phyloP scores from a whole-genome alignment of 2,329 filamentous ascomycete genomes.

The Fusarium sororula region DNA sequence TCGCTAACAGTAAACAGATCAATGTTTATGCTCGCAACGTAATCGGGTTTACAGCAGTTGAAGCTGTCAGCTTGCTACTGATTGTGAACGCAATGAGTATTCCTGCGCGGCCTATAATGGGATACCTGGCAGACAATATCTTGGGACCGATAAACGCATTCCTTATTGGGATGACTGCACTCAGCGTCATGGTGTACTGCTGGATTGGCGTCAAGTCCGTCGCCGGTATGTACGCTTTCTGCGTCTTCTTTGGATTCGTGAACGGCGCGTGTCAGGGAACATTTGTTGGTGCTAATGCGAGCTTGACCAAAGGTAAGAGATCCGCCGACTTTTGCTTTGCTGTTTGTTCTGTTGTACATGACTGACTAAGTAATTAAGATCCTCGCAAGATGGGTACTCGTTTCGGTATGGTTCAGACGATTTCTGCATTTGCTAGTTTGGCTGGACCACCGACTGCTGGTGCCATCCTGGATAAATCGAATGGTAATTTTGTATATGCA shows the following conservation, averaged over 20 bases:
- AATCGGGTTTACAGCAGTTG: slow-evolving; percentile 60
- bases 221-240: slow-evolving; percentile 44
- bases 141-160: slow-evolving; percentile 59
- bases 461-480: slow-evolving; percentile 42
- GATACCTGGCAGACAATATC: slow-evolving; percentile 65
- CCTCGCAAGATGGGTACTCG: slow-evolving; percentile 53
- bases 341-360: background rate
- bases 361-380: slow-evolving; percentile 37
- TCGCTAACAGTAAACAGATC: slow-evolving; percentile 46
- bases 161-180: slow-evolving; percentile 43
- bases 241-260: slow-evolving; percentile 43
- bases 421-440: slow-evolving; percentile 53
- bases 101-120: slow-evolving; percentile 66
- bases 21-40: slow-evolving; percentile 51
- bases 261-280: slow-evolving; percentile 43
- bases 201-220: slow-evolving; percentile 44
- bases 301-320: slow-evolving; percentile 43
- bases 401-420: slow-evolving; percentile 55
- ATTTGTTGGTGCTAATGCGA: slow-evolving; percentile 51
- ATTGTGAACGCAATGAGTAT: slow-evolving; percentile 71
- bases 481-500: slow-evolving; percentile 51
- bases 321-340: background rate
- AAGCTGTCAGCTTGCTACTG: slow-evolving; percentile 64
- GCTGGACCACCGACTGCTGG: slow-evolving; percentile 52
- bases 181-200: slow-evolving; percentile 41